phyloP scores from a whole-genome alignment of 1,284 basidiomycete species.

The Apiotrichum sp. region DNA sequence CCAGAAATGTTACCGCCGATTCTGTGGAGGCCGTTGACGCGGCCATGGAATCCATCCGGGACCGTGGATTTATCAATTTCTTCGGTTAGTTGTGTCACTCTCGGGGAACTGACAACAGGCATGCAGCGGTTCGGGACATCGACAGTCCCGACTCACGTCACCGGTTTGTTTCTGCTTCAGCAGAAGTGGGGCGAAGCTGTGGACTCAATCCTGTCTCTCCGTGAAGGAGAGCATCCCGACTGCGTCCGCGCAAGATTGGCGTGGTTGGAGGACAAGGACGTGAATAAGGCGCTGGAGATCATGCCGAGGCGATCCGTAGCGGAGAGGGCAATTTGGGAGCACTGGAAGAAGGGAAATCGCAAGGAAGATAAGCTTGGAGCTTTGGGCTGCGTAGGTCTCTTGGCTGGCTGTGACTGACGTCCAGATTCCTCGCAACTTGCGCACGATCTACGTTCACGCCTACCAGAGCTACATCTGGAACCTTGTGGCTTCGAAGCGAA shows the following conservation, averaged over 20 bases:
- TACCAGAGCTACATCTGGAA: conserved; percentile 99
- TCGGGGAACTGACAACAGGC: conserved; percentile 54
- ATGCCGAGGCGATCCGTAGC: conserved; percentile 88
- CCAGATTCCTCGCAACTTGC: conserved; percentile 88
- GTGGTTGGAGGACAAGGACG: conserved; percentile 71
- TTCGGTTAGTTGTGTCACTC: conserved; percentile 71
- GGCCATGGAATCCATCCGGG: conserved; percentile 73
- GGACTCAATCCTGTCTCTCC: conserved; percentile 69
- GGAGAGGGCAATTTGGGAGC: conserved; percentile 86
- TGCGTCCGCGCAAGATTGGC: conserved; percentile 69
- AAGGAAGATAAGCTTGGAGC: conserved; percentile 81
- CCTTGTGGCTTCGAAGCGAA: conserved; percentile 84
- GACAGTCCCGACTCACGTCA: conserved; percentile 86
- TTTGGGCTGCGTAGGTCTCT: conserved; percentile 62
- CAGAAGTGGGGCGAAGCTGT: conserved; percentile 84
- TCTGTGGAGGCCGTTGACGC: conserved; percentile 64
- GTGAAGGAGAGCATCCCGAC: conserved; percentile 86
- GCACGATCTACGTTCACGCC: conserved; percentile 96
- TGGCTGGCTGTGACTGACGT: neutral
- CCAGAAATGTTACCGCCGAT: conserved; percentile 73
- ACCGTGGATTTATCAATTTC: conserved; percentile 93
- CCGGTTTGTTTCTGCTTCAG: conserved; percentile 81
- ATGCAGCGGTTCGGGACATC: conserved; percentile 99
- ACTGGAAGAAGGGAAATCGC: conserved; percentile 73
- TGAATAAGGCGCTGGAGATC: conserved; percentile 67